Conservation (phyloP, 768 basidiomycete genomes). For the Pholiota conissans region DNA sequence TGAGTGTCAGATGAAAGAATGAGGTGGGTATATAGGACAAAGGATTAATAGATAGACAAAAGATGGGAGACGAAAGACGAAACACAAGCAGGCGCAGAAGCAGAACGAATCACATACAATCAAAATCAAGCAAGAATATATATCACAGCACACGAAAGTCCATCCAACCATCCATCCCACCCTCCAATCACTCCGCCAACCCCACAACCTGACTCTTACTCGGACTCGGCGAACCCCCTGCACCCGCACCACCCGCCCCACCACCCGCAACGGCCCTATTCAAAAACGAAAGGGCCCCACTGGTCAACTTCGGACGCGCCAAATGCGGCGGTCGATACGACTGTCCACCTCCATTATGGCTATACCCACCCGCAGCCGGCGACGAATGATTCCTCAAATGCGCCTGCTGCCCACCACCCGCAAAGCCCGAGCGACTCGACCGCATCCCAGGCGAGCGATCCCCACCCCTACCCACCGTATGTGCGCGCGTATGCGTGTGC, state of each 20-base stretch:
- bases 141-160: no score
- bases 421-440: not conserved
- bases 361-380: not conserved
- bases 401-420: not conserved
- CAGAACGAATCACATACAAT: no score
- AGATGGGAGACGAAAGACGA: not conserved
- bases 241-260: not conserved
- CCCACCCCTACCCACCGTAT: constrained; percentile 44
- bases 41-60: not conserved
- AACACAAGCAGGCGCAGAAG: not conserved
- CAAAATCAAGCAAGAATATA: no score
- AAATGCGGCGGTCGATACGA: not conserved
- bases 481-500: constrained; percentile 53
- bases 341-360: no score
- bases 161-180: no score
- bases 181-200: not conserved
- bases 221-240: not conserved
- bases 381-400: not conserved
- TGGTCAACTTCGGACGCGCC: not conserved
- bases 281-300: not conserved
- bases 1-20: not conserved
- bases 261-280: not conserved
- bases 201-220: not conserved
- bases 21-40: not conserved
- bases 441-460: not conserved